Evolutionary conservation across 768 basidiomycete genomes (phyloP).

Genomic region (Leccinum disarticulatum): DNA sequence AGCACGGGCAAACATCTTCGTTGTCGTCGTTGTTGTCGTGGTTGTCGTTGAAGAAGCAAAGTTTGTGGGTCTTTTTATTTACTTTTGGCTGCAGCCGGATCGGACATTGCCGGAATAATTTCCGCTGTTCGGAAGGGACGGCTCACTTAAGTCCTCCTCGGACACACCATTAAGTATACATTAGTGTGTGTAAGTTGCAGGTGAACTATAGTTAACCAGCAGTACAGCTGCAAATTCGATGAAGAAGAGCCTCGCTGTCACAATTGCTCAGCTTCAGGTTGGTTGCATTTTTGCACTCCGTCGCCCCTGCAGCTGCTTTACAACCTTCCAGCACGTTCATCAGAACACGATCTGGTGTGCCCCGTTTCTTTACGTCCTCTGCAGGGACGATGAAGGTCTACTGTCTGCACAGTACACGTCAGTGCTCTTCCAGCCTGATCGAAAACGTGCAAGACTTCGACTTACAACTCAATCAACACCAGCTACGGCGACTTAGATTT

Average conservation of each 20-base stretch:
- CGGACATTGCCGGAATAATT: constrained; percentile 18
- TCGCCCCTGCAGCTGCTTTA: background rate
- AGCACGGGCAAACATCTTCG: constrained; percentile 65
- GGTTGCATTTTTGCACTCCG: background rate
- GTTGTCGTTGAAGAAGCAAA: constrained; percentile 12
- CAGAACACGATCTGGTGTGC: background rate
- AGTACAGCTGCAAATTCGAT: too few relatives aligned
- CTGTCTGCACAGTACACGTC: constrained; percentile 8
- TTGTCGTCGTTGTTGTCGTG: constrained; percentile 17
- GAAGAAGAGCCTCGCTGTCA: background rate
- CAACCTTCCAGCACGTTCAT: background rate
- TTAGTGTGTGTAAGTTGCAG: background rate
- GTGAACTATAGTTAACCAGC: background rate
- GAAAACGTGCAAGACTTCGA: background rate
- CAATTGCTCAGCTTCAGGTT: background rate
- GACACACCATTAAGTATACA: too few relatives aligned
- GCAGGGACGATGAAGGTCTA: constrained; percentile 7
- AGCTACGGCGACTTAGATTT: background rate
- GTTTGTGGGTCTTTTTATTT: background rate
- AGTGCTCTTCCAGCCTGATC: background rate
- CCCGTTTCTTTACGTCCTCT: background rate
- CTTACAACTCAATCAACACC: constrained; percentile 17
- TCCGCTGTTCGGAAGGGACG: background rate
- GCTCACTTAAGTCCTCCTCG: too few relatives aligned
- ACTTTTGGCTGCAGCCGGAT: constrained; percentile 7